These are phyloP conservation scores for Ruellia speciosa DNA, from an alignment of 305 asterid genomes.

Conservation along the genomic window DNA sequence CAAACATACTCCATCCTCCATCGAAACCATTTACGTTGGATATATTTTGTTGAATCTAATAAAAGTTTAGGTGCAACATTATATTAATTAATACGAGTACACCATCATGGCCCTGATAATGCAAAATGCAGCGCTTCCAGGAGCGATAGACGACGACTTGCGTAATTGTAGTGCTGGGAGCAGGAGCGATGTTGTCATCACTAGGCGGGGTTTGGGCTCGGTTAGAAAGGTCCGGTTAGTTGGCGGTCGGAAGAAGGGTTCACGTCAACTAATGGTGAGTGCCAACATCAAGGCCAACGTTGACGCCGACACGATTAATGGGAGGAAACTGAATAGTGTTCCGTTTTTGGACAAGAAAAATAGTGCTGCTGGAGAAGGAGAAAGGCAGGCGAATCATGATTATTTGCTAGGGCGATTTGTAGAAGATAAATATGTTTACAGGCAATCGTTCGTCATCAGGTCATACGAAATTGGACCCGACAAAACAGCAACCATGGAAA, in stretches of 20 bases:
- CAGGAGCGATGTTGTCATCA: not conserved
- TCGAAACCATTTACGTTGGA: too few species aligned
- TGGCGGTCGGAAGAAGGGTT: not conserved
- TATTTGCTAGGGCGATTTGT: conserved; percentile 52
- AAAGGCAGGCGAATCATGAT: conserved; percentile 23
- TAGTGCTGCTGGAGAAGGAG: not conserved
- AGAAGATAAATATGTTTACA: conserved; percentile 45
- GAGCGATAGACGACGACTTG: not conserved
- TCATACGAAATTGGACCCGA: conserved; percentile 89
- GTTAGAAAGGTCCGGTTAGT: not conserved
- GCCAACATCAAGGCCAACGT: not conserved
- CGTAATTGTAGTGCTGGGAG: not conserved
- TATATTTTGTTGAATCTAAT: too few species aligned
- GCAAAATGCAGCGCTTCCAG: too few species aligned
- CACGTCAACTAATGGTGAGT: not conserved
- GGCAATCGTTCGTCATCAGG: conserved; percentile 66
- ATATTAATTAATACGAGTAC: too few species aligned
- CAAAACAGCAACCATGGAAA: conserved; percentile 83
- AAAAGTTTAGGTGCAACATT: too few species aligned
- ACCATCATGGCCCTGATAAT: too few species aligned
- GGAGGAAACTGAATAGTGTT: not conserved
- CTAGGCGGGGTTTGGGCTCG: not conserved
- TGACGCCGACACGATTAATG: not conserved
- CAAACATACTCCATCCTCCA: too few species aligned
- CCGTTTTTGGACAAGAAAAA: not conserved